A percentile compares a stretch with the other conserved stretches of the same genome.
Conservation (phyloP, 495 filamentous ascomycete species). For the Sabuloglossum arenarium region DNA sequence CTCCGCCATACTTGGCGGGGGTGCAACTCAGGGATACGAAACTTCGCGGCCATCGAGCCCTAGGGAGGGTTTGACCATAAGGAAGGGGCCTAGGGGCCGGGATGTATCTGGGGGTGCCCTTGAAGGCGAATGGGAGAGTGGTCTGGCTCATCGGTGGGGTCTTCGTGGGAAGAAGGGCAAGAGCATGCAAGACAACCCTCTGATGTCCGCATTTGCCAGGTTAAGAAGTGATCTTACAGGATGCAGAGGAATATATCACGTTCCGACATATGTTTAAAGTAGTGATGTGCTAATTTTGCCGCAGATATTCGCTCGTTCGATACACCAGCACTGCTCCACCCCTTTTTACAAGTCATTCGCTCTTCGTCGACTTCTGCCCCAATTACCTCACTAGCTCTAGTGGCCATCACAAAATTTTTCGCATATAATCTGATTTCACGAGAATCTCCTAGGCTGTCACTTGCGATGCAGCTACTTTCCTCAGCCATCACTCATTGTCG, state of each 20-base stretch:
- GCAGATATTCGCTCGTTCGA: slow-evolving; percentile 76
- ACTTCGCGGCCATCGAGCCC: slow-evolving; percentile 14
- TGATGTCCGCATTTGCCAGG: slow-evolving; percentile 87
- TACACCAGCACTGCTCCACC: slow-evolving; percentile 73
- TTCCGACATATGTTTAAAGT: neutral
- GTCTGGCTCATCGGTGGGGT: slow-evolving; percentile 55
- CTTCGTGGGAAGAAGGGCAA: slow-evolving; percentile 90
- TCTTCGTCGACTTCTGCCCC: slow-evolving; percentile 90
- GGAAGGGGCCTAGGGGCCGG: slow-evolving; percentile 4
- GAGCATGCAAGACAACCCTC: slow-evolving; percentile 94
- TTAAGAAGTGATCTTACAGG: slow-evolving; percentile 72
- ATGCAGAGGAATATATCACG: slow-evolving; percentile 45
- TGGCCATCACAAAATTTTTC: slow-evolving; percentile 95
- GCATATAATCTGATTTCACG: slow-evolving; percentile 76
- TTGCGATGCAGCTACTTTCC: slow-evolving; percentile 88
- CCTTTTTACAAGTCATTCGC: slow-evolving; percentile 92
- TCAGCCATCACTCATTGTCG: slow-evolving; percentile 93
- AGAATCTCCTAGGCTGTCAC: slow-evolving; percentile 61
- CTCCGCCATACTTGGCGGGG: slow-evolving; percentile 79
- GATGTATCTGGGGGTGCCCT: neutral
- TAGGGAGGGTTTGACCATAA: slow-evolving; percentile 6
- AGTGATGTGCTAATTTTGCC: slow-evolving; percentile 6
- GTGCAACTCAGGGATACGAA: slow-evolving; percentile 18
- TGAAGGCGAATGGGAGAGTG: slow-evolving; percentile 26
- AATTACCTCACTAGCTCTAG: slow-evolving; percentile 82